A percentile compares a stretch with the other conserved stretches of the same genome.
Conservation (phyloP, 2,329 filamentous ascomycete species). For the Microsporum audouinii region DNA sequence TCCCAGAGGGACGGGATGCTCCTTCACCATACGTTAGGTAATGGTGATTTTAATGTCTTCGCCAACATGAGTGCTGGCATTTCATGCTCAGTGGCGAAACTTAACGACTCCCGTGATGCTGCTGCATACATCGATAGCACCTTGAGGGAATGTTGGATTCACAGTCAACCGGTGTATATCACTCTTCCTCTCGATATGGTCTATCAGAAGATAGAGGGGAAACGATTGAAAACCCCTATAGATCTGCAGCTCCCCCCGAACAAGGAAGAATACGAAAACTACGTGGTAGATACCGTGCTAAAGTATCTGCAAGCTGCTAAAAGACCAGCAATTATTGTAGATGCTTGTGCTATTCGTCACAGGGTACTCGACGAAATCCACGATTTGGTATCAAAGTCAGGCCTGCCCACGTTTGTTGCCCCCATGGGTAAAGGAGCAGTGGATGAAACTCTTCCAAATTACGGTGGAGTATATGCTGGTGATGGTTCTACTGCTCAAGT, state of each 20-base stretch:
- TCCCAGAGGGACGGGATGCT: conserved; percentile 35
- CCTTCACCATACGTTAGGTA: conserved; percentile 59
- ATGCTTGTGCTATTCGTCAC: conserved; percentile 69
- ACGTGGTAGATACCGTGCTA: conserved; percentile 63
- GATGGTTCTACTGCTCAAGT: conserved; percentile 49
- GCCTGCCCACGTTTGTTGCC: conserved; percentile 66
- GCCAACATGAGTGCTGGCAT: conserved; percentile 40
- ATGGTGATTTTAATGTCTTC: conserved; percentile 44
- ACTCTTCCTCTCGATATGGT: conserved; percentile 44
- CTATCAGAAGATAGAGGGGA: conserved; percentile 59
- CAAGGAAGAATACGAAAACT: conserved; percentile 57
- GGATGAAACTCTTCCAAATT: conserved; percentile 59
- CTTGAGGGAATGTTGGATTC: conserved; percentile 40
- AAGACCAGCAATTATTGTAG: conserved; percentile 63
- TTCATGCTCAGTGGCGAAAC: conserved; percentile 40
- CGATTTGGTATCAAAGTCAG: conserved; percentile 57
- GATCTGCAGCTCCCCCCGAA: conserved; percentile 54
- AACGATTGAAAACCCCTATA: conserved; percentile 54
- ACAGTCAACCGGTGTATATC: conserved; percentile 46
- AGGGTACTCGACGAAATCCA: conserved; percentile 60
- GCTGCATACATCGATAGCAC: conserved; percentile 43
- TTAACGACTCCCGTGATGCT: conserved; percentile 37
- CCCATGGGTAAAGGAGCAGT: conserved; percentile 79
- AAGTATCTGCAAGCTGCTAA: conserved; percentile 59
- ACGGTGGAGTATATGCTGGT: conserved; percentile 74